Evolutionary conservation across 164 flowering plant species (phyloP), one percentile per base, ranked within the genome.

Genomic region (Piper longum): DNA sequence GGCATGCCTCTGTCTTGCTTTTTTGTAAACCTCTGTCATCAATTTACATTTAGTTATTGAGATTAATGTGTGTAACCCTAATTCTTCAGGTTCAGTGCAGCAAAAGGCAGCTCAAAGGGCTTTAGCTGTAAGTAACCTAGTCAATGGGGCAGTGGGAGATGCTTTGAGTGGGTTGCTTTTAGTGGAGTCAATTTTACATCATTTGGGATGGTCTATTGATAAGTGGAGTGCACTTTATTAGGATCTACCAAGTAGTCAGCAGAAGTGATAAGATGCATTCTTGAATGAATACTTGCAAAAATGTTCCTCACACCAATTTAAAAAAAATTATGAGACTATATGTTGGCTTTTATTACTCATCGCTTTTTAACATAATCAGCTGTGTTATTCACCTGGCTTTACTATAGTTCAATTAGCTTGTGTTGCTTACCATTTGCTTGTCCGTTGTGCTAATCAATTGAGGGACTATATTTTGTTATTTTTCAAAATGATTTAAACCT

Each of bases 161-260:
- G 36, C 36, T 0, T 26, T 26, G 36, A 26, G 36, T 26, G 36
- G 36, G 36, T 2, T 26, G 36, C 36, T 26, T 26, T 26, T 26
- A 26, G 36, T 26, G 2, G 36, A 26, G 36, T 26, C 36, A 26
- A 26, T 26, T 26, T 26, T 26, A 26, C 36, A 26, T 0, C 80
- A 90, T 64, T 79, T 62, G 80, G 80, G 85, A 61, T 90, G 96
- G 97, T 82, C 97, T 62, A 76, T 88, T 41, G 74, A 83, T 26
- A 78, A 61, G 69, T 93, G 99, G 99, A 83, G 57, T 79, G 88
- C 78, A 43, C 85, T 93, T 59, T 90, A 93, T 72, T 74, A 78
- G 63, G 99, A 93, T 80, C 78, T 93, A 40, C 97, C 99, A 3
- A 93, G 99, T 69, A 84, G 86, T 73, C 96, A 88, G 69, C 84